phyloP scores from a whole-genome alignment of 2,329 filamentous ascomycete genomes.

The Neofusicoccum sp. region DNA sequence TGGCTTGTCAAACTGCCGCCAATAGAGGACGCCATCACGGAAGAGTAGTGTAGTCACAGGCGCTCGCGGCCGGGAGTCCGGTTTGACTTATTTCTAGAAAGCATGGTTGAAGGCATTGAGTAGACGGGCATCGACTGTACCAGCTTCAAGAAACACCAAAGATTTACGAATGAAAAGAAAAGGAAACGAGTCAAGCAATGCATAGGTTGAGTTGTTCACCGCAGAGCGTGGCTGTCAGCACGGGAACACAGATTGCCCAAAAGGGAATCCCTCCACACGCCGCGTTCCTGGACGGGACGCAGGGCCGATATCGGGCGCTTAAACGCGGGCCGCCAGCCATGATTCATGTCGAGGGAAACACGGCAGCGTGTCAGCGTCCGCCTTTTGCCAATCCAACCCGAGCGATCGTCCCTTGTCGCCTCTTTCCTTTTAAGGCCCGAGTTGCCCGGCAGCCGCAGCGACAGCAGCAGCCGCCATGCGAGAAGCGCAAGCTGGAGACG shows the following conservation, averaged over 20 bases:
- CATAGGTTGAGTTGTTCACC: neutral
- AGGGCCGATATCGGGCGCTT: slow-evolving; percentile 14
- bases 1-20: slow-evolving; percentile 30
- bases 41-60: neutral
- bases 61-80: neutral
- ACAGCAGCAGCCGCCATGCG: neutral
- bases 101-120: neutral
- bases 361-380: neutral
- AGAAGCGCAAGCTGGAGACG: neutral
- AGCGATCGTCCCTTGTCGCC: neutral
- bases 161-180: neutral
- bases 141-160: neutral
- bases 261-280: neutral
- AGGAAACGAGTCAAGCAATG: neutral
- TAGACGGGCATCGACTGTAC: neutral
- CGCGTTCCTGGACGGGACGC: neutral
- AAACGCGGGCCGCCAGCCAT: neutral
- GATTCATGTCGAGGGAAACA: neutral
- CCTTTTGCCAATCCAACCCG: slow-evolving; percentile 4
- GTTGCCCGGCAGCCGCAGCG: neutral
- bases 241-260: neutral
- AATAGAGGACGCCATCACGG: neutral
- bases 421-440: neutral
- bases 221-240: neutral
- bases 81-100: neutral